A percentile compares a stretch with the other conserved stretches of the same genome.
These are phyloP conservation scores for Anastatica hierochuntica DNA, from an alignment of 345 rosid genomes.

Conservation along the genomic window DNA sequence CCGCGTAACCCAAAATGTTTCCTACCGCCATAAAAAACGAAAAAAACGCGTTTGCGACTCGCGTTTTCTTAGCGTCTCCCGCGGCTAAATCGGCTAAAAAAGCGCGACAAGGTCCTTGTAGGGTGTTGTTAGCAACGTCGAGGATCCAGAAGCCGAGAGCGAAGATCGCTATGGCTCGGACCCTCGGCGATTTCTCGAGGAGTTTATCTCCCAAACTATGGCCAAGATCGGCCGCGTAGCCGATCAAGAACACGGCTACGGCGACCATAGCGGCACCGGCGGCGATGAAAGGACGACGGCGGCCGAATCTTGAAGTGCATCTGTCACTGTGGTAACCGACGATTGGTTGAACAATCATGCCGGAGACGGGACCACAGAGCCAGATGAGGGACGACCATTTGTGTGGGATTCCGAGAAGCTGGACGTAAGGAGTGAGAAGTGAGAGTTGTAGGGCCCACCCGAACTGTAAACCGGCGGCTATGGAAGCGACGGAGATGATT, in stretches of 20 bases:
- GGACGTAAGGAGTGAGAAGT: slow-evolving; percentile 76
- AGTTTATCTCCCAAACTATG: slow-evolving; percentile 38
- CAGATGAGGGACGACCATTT: slow-evolving; percentile 71
- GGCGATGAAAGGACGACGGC: slow-evolving; percentile 74
- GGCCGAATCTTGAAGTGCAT: slow-evolving; percentile 53
- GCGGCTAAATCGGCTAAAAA: slow-evolving; percentile 69
- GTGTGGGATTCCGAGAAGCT: slow-evolving; percentile 73
- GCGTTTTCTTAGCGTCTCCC: slow-evolving; percentile 33
- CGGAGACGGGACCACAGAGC: slow-evolving; percentile 81
- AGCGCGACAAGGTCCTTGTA: slow-evolving; percentile 82
- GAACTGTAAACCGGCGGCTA: slow-evolving; percentile 80
- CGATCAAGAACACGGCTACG: slow-evolving; percentile 58
- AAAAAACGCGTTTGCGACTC: slow-evolving; percentile 41
- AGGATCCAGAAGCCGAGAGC: slow-evolving; percentile 75
- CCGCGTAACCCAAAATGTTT: slow-evolving; percentile 67
- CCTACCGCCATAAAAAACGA: slow-evolving; percentile 91
- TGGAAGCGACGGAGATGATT: slow-evolving; percentile 51
- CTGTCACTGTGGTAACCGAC: slow-evolving; percentile 77
- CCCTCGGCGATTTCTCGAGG: slow-evolving; percentile 13
- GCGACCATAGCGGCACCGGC: slow-evolving; percentile 42
- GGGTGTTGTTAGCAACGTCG: slow-evolving; percentile 80
- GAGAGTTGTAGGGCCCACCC: slow-evolving; percentile 92
- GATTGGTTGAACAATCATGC: slow-evolving; percentile 53
- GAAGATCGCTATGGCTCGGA: slow-evolving; percentile 51
- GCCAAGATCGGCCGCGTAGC: slow-evolving; percentile 69